These are phyloP conservation scores for Trematosphaeria pertusa DNA, from an alignment of 2,329 filamentous ascomycete species.

Conservation along the genomic window DNA sequence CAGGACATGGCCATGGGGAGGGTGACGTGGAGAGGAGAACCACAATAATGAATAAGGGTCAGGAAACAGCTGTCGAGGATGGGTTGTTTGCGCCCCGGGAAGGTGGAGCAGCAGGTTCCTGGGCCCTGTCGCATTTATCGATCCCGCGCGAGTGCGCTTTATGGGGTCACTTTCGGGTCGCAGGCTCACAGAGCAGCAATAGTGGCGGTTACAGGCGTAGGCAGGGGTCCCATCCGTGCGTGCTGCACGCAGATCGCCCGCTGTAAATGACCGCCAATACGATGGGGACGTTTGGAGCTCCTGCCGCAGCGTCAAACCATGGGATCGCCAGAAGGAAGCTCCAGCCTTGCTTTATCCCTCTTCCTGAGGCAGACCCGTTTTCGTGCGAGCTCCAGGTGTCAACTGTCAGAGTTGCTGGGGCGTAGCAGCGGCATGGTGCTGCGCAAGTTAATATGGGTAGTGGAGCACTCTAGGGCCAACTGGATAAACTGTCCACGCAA, in stretches of 20 bases:
- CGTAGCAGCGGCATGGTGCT: neutral
- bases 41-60: conserved; percentile 6
- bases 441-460: neutral
- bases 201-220: conserved; percentile 20
- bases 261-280: neutral
- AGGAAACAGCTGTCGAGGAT: conserved; percentile 1
- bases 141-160: neutral
- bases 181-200: conserved; percentile 3
- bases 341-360: too few relatives aligned
- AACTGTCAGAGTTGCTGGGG: neutral
- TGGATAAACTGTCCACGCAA: conserved; percentile 2
- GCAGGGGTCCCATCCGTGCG: conserved; percentile 5
- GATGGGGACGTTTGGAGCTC: too few relatives aligned
- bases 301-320: too few relatives aligned
- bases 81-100: neutral
- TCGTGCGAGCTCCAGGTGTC: too few relatives aligned
- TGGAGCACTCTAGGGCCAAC: conserved; percentile 3
- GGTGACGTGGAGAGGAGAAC: conserved; percentile 8
- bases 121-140: neutral
- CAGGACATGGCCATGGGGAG: conserved; percentile 27
- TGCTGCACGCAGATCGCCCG: neutral
- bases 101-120: conserved; percentile 1
- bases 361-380: too few relatives aligned
- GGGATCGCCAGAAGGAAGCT: too few relatives aligned
- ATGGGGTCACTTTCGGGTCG: neutral